Evolutionary conservation across 306 rosid genomes (phyloP).

Genomic region (Dicorynia guianensis): DNA sequence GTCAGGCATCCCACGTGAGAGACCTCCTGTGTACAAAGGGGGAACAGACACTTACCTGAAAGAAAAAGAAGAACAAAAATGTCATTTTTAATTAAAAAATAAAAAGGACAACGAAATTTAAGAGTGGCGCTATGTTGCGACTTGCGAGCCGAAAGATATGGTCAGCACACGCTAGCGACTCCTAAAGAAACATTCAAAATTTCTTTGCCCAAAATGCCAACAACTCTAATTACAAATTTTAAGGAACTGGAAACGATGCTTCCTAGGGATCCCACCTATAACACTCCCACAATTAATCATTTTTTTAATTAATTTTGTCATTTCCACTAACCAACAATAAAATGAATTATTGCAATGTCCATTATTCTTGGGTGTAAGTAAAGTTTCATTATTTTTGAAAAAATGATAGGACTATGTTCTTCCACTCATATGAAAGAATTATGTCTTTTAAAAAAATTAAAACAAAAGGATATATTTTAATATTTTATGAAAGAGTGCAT

Average conservation of each 20-base stretch:
- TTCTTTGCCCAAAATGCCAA: constrained; percentile 11
- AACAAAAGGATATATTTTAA: too few species aligned
- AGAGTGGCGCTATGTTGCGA: constrained; percentile 31
- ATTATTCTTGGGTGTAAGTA: too few species aligned
- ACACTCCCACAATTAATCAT: constrained; percentile 1
- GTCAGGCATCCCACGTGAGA: background rate
- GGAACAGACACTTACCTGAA: background rate
- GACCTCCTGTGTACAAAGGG: background rate
- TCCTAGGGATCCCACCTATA: constrained; percentile 7
- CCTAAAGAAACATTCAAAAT: background rate
- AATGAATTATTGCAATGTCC: too few species aligned
- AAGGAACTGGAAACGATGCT: constrained; percentile 29
- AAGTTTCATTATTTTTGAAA: too few species aligned
- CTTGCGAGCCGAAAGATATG: constrained; percentile 37
- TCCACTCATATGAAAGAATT: too few species aligned
- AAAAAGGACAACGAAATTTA: background rate
- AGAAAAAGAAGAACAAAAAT: too few species aligned
- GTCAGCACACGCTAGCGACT: constrained; percentile 29
- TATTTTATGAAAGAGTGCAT: too few species aligned
- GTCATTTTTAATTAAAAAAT: too few species aligned
- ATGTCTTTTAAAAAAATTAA: too few species aligned
- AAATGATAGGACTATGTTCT: too few species aligned
- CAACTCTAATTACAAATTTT: background rate
- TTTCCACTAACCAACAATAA: constrained; percentile 8
- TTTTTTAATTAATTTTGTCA: constrained; percentile 27